Evolutionary conservation across 1,139 yeast species (phyloP).

Genomic region (Suhomyces terraborum): DNA sequence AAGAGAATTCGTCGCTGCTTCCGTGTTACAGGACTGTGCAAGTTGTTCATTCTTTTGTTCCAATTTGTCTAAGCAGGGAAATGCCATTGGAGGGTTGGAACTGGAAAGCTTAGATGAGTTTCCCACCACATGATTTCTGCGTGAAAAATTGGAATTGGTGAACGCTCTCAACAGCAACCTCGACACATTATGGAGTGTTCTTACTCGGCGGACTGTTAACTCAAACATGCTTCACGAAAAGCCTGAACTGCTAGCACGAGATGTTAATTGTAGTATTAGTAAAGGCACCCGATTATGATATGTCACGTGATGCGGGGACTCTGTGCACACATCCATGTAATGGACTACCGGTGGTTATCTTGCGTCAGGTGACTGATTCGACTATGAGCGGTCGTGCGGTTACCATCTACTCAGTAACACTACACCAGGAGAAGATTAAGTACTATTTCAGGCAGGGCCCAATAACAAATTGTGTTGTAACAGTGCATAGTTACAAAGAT

Average conservation of each 20-base stretch:
- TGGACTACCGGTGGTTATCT: no score
- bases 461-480: no score
- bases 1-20: conserved; percentile 41
- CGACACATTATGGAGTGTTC: neutral
- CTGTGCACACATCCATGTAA: no score
- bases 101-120: conserved; percentile 15
- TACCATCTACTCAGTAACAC: no score
- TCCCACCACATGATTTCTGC: neutral
- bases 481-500: no score
- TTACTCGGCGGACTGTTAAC: neutral
- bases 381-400: no score
- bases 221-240: neutral
- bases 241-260: no score
- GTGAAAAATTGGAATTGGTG: neutral
- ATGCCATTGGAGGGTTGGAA: conserved; percentile 67
- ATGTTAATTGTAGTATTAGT: neutral
- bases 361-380: no score
- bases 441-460: no score
- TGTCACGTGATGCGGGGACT: conserved; percentile 11
- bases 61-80: conserved; percentile 82
- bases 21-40: conserved; percentile 24
- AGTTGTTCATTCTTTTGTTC: conserved; percentile 60
- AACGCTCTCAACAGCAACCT: neutral
- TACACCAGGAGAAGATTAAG: no score
- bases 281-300: conserved; percentile 9